Evolutionary conservation across 768 basidiomycete species (phyloP).

Genomic region (Hydnomerulius pinastri): DNA sequence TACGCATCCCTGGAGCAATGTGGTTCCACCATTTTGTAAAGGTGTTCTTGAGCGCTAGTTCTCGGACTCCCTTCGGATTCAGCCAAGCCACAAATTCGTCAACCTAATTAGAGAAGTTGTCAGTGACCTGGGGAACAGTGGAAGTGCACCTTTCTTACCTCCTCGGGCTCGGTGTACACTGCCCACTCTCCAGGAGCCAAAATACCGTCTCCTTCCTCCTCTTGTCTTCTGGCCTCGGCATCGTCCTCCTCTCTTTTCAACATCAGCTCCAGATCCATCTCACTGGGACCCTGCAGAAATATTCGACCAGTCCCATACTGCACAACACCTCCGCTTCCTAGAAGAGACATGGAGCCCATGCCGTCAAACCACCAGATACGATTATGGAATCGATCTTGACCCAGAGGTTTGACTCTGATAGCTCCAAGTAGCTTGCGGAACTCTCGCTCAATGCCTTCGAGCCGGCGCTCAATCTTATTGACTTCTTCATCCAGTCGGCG

Average conservation of each 20-base stretch:
- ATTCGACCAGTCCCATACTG: constrained; percentile 88
- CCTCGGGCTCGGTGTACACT: constrained; percentile 83
- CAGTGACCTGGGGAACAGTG: background rate
- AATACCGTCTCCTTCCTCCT: constrained; percentile 82
- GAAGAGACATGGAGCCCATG: constrained; percentile 79
- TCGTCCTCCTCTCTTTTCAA: constrained; percentile 54
- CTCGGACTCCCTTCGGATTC: constrained; percentile 88
- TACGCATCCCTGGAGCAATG: constrained; percentile 76
- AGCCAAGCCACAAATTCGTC: constrained; percentile 87
- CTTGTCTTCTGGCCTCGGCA: constrained; percentile 59
- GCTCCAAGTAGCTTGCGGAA: constrained; percentile 88
- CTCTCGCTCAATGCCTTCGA: constrained; percentile 90
- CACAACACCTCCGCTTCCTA: constrained; percentile 75
- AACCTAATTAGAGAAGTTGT: constrained; percentile 48
- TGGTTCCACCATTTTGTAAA: constrained; percentile 86
- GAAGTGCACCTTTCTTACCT: constrained; percentile 49
- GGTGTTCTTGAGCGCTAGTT: constrained; percentile 73
- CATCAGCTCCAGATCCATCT: constrained; percentile 75
- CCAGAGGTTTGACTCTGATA: constrained; percentile 85
- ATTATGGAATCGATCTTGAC: constrained; percentile 92
- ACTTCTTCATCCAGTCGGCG: constrained; percentile 88
- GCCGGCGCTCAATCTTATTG: constrained; percentile 73
- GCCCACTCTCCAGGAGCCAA: constrained; percentile 85
- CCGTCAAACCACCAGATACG: constrained; percentile 99
- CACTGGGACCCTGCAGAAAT: constrained; percentile 91